Base-by-base conservation (phyloP, 768 basidiomycete genomes). In the Podaxis rugospora region DNA sequence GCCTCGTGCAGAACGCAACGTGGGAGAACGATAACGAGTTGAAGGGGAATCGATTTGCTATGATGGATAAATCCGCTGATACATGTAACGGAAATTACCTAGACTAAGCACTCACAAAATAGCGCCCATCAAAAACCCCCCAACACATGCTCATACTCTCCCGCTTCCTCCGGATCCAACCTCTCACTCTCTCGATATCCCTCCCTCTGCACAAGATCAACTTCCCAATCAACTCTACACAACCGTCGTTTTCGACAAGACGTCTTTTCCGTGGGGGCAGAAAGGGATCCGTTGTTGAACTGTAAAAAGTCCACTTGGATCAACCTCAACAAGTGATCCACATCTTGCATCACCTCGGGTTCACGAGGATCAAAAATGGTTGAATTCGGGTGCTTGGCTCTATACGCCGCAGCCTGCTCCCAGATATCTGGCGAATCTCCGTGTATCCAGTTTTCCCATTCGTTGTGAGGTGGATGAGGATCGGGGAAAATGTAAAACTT, bases 131-230 rank as follows among this genome's bases (percentile, higher is more conserved):
- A 61, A 55, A 61, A 54, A 1, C 51, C 52, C 11, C 50, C 28
- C n/a, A 61, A 18, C 21, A 54, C 42, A 54, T 60, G 59, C 39
- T 54, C 59, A 61, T 46, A 61, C 37, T 61, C 59, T 16, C 59
- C 59, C 42, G 52, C 23, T n/a, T 61, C 59, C 42, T 42, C 52
- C 13, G 59, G 59, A 37, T 61, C 59, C 35, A 61, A 32, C 21
- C 59, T 54, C 6, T 39, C 52, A n/a, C 46, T 49, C n/a, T 61
- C 59, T 7, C 59, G 21, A 16, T 61, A 61, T 2, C 59, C 53
- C 44, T 55, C 59, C 23, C 52, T 35, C 53, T 61, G 59, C 2
- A 61, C 52, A 23, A 61, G 23, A 16, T 61, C 59, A n/a, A 61
- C 55, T n/a, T 61, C 59, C 59, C 59, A 61, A 4, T 61, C 59